Base-by-base conservation (phyloP, 1,139 yeast species). In the Sugiyamaella xylanicola region DNA sequence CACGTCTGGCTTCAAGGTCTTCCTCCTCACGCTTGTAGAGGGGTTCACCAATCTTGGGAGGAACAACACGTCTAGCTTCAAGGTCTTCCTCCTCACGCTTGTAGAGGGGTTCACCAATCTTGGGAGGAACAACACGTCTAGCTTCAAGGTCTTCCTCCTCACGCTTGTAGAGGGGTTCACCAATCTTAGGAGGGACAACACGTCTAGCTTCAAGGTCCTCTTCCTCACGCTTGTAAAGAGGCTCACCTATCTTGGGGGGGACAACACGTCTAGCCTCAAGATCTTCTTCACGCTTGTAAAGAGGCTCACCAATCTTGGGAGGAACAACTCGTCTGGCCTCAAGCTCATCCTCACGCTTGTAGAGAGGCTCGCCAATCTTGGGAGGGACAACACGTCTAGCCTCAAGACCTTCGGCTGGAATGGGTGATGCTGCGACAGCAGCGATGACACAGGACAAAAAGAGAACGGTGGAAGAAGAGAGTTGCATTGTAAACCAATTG, bases 101-200 rank as follows among this genome's bases (percentile, higher is more conserved):
- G 29, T 46, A 50, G 11, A 49, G 51, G 25, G 58, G 58, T 21
- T 52, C 50, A 15, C 58, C 58, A 39, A 52, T 40, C 32, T 35
- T 50, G 52, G 37, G 35, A 17, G 22, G 16, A 17, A 17, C 48
- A 25, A 48, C 21, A 16, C 48, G 22, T n/a, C 55, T 51, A 17
- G 58, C 61, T 13, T 54, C 59, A 43, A 58, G 43, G 32, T 46
- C 61, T 32, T 55, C 61, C 19, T 55, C 54, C 13, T 54, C 56
- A 25, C 61, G 53, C 37, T 54, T 55, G 43, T 51, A 56, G 39
- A 55, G 51, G 20, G 61, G 59, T 51, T 51, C 43, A 13, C 62
- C 62, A 37, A 54, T 39, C 47, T 44, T 53, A 32, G 55, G 57
- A 17, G 41, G 17, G 11, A 16, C 48, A 20, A 48, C 29, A 19